Evolutionary conservation across 441 rosid genomes (phyloP).

Genomic region (Croton setiger): DNA sequence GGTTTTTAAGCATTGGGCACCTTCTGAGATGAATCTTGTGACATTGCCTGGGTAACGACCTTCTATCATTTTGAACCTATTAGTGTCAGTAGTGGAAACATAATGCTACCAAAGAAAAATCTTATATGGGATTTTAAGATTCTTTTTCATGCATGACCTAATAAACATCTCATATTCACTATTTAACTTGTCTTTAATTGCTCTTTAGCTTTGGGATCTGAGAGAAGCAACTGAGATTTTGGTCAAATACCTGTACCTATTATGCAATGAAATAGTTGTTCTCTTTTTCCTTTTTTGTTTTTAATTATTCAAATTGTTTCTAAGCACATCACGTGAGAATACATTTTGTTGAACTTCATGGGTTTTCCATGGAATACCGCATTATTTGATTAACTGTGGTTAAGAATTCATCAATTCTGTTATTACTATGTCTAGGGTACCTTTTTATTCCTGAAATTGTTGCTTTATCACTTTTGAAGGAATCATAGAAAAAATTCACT

Average conservation of each 20-base stretch:
- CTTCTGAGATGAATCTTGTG: slow-evolving; percentile 72
- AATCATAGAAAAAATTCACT: neutral
- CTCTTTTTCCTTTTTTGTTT: neutral
- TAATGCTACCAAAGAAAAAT: neutral
- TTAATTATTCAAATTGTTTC: neutral
- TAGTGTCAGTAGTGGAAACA: neutral
- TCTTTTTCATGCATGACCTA: neutral
- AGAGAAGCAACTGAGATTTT: neutral
- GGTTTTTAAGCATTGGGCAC: slow-evolving; percentile 97
- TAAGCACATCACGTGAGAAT: neutral
- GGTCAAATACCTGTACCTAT: neutral
- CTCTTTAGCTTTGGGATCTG: neutral
- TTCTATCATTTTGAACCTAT: neutral
- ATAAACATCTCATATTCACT: neutral
- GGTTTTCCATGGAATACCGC: too few relatives aligned
- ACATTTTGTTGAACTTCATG: neutral
- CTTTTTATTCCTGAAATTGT: neutral
- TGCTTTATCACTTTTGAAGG: neutral
- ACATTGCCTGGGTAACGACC: slow-evolving; percentile 78
- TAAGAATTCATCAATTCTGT: neutral
- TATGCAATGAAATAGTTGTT: neutral
- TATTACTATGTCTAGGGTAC: neutral
- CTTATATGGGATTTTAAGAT: neutral
- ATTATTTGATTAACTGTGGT: neutral
- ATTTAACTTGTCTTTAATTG: neutral